Conservation (phyloP, 169 alveolate genomes). For the Babesia ovis region DNA sequence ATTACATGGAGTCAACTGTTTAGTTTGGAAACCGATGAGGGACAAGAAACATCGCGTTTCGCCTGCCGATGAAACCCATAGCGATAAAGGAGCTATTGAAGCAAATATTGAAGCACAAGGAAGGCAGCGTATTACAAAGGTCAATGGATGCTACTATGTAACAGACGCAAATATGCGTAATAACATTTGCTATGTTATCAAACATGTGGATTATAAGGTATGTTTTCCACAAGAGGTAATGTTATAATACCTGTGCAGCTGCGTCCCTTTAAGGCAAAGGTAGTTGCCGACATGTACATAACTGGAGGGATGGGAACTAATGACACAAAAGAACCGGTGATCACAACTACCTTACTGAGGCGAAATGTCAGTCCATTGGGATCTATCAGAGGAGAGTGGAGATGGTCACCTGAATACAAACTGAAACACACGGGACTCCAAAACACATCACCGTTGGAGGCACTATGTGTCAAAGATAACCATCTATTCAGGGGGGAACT, state of each 20-base stretch:
- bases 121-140: slow-evolving; percentile 17
- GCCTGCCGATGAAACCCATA: neutral
- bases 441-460: slow-evolving; percentile 43
- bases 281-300: slow-evolving; percentile 70
- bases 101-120: slow-evolving; percentile 1
- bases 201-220: slow-evolving; percentile 61
- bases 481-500: neutral
- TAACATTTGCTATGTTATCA: slow-evolving; percentile 37
- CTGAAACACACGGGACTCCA: slow-evolving; percentile 15
- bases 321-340: neutral
- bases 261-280: slow-evolving; percentile 76
- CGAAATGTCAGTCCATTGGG: slow-evolving; percentile 72
- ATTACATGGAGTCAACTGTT: slow-evolving; percentile 76
- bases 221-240: slow-evolving; percentile 14
- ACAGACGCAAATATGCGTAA: slow-evolving; percentile 13
- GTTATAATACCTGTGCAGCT: slow-evolving; percentile 14
- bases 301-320: slow-evolving; percentile 24
- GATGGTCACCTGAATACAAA: slow-evolving; percentile 66
- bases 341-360: slow-evolving; percentile 44
- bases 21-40: slow-evolving; percentile 63
- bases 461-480: slow-evolving; percentile 8
- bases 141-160: slow-evolving; percentile 30
- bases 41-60: neutral
- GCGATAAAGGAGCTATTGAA: neutral
- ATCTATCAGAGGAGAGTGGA: slow-evolving; percentile 77